These are phyloP conservation scores for Amanita pseudoporphyria DNA, from an alignment of 768 basidiomycete species.

Conservation along the genomic window DNA sequence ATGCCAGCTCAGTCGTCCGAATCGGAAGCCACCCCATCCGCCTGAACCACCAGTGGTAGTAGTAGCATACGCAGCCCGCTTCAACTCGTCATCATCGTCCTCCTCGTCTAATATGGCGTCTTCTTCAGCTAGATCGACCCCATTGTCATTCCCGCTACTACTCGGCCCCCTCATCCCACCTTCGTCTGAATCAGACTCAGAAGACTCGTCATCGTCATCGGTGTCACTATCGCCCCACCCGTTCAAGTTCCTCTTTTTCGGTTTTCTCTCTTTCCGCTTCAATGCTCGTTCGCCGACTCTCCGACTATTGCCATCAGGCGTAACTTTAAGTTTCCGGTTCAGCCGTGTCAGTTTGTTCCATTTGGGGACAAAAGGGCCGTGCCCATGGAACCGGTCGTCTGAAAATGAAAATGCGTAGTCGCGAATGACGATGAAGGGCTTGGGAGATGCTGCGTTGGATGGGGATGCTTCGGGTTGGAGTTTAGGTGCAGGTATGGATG, in stretches of 20 bases:
- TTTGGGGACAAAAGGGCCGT: conserved; percentile 31
- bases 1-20: conserved; percentile 18
- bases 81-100: not conserved
- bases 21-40: conserved; percentile 19
- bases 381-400: conserved; percentile 29
- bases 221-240: conserved; percentile 9
- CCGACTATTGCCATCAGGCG: not conserved
- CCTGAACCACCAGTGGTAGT: conserved; percentile 17
- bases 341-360: conserved; percentile 26
- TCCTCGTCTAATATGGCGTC: not conserved
- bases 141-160: conserved; percentile 4
- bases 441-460: not conserved
- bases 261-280: conserved; percentile 10
- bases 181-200: not conserved
- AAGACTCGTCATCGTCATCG: conserved; percentile 3
- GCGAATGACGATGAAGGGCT: conserved; percentile 26
- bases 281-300: not conserved
- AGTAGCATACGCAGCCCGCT: conserved; percentile 10
- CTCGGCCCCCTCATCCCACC: conserved; percentile 8
- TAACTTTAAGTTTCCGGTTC: conserved; percentile 19
- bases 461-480: not conserved
- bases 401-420: conserved; percentile 29
- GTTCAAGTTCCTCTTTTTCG: conserved; percentile 10
- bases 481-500: not conserved
- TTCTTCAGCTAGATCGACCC: conserved; percentile 15